Base-by-base conservation (phyloP, 768 basidiomycete genomes). In the Royoungia palumana region DNA sequence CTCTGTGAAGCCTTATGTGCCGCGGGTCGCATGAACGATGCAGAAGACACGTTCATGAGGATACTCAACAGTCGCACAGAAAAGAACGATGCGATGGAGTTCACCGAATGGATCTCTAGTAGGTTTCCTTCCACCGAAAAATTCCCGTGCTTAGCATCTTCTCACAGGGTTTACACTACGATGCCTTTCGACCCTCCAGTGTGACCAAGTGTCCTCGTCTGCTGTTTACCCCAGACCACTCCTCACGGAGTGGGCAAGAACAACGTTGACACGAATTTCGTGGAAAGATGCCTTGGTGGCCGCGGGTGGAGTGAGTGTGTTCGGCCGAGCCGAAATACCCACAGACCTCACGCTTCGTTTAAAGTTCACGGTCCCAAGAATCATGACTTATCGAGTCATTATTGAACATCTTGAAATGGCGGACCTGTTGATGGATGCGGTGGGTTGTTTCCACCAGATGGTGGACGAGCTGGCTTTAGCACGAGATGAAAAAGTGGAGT, bases 1-100 rank as follows among this genome's bases (percentile, higher is more conserved):
- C 34, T 52, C 12, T 55, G 54, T 16, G 50, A 52, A 17, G 30
- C 45, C 3, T n/a, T 49, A 0, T 53, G 44, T 41, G 21, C 34
- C 0, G 44, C 22, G 0, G 45, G 51, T 24, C 41, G 27, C n/a
- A 12, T 10, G n/a, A 44, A 44, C 16, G 44, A 56, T 3, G 48
- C 36, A 1, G 8, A 21, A 8, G 37, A 51, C 2, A n/a, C 19
- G 6, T 12, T 51, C 3, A 16, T 41, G 8, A 20, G 22, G 20
- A 39, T 37, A 5, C 14, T 53, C 19, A 41, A 53, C 7, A 8
- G 24, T 25, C 24, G 5, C 24, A 8, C 8, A 8, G 20, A 36
- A 39, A 20, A 42, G 6, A 32, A 25, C 2, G 10, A 19, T 27
- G 13, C 10, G 12, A 27, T 7, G 3, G 24, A 12, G 25, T 6